Evolutionary conservation across 2,329 filamentous ascomycete species (phyloP), one percentile per base, ranked within the genome.

Genomic region (Xylariaceae sp.): DNA sequence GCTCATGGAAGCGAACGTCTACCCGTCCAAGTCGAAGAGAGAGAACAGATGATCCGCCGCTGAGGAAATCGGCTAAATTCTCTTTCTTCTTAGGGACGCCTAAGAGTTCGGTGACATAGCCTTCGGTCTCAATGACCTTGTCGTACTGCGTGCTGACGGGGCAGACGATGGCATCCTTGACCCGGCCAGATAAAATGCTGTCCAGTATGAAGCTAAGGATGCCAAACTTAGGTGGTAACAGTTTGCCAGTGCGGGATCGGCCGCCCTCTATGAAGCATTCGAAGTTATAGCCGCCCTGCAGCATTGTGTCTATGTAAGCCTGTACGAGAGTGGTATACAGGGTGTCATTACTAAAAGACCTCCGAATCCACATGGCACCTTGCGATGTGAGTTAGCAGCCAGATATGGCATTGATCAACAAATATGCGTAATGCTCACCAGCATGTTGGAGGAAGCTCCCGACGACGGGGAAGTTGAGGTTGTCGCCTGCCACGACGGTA

Each of bases 201-300:
- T 99, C 94, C 19, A 99, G 75, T 40, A 97, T 81, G 65, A 96
- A 99, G 65, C 84, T 89, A 31, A 99, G 74, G 56, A 99, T 96
- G 7, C 94, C 94, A 62, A 97, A 97, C 67, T 97, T 97, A 0
- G 94, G 94, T 2, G 91, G 87, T 9, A 99, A 72, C 2, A 99
- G 80, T 73, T 99, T 99, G 31, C 94, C 94, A 0, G 92, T 99
- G 50, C 94, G 80, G 34, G 91, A 96, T 19, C 94, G 81, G 1
- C 92, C 91, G 12, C 94, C 94, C 73, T 99, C 94, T 56, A 99
- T 95, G 65, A 99, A 99, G 70, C 94, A 99, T 71, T 96, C 92
- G 47, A 99, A 83, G 68, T 99, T 97, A 72, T 87, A 96, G 0
- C 94, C 94, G 60, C 89, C 86, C 66, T 94, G 89, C 2, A 99